A percentile compares a stretch with the other conserved stretches of the same genome.
Evolutionary conservation across 2,329 filamentous ascomycete species (phyloP).

Genomic region (Epichloe sibirici): DNA sequence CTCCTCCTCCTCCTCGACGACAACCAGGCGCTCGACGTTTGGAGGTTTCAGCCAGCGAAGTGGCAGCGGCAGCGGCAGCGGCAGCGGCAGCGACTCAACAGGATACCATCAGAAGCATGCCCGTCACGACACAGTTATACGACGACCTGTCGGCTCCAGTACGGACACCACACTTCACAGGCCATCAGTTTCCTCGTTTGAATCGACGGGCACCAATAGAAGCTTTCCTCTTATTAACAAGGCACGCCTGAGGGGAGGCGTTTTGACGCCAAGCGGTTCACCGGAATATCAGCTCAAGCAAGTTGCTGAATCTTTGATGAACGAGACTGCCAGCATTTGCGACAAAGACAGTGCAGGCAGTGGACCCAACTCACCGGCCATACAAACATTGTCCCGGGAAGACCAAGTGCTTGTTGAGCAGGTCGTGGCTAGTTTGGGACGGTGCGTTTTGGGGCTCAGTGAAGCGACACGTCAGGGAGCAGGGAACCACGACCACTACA

Average conservation of each 20-base stretch:
- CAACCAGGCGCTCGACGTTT: constrained; percentile 14
- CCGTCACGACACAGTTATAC: constrained; percentile 24
- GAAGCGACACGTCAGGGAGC: constrained; percentile 41
- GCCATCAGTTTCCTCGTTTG: constrained; percentile 44
- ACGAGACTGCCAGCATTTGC: constrained; percentile 31
- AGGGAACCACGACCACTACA: constrained; percentile 51
- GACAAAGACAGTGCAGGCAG: constrained; percentile 20
- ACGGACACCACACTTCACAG: constrained; percentile 32
- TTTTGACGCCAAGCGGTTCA: constrained; percentile 36
- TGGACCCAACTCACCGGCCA: constrained; percentile 26
- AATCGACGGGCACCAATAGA: constrained; percentile 45
- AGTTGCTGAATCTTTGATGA: constrained; percentile 36
- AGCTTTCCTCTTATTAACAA: constrained; percentile 51
- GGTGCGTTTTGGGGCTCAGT: constrained; percentile 46
- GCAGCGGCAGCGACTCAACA: constrained; percentile 15
- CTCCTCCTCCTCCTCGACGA: constrained; percentile 1
- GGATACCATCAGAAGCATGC: constrained; percentile 7
- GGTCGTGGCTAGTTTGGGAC: constrained; percentile 46
- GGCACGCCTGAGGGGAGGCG: constrained; percentile 31
- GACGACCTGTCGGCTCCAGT: constrained; percentile 30
- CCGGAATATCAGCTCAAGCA: constrained; percentile 36
- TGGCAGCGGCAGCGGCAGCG: neutral
- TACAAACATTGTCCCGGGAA: constrained; percentile 37
- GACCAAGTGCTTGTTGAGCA: constrained; percentile 49
- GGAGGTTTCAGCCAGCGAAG: constrained; percentile 11